Evolutionary conservation across 2,329 filamentous ascomycete species (phyloP).

Genomic region (Aspergillus pseudoviridinutans): DNA sequence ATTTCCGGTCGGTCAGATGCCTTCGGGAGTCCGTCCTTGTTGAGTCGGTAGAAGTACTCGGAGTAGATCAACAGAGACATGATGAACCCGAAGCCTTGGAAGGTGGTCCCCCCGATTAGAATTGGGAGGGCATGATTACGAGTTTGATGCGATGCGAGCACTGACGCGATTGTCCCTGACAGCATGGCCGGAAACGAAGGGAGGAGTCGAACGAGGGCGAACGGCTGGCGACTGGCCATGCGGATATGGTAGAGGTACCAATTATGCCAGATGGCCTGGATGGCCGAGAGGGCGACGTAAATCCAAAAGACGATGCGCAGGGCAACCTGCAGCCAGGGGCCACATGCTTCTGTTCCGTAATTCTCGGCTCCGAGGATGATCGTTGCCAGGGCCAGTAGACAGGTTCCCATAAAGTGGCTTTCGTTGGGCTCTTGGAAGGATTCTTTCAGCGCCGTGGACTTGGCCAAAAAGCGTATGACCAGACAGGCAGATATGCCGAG

Average conservation of each 20-base stretch:
- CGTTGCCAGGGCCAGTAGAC: slow-evolving; percentile 61
- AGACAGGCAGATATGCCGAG: slow-evolving; percentile 50
- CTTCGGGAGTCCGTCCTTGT: slow-evolving; percentile 41
- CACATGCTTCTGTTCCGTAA: slow-evolving; percentile 57
- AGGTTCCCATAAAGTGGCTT: slow-evolving; percentile 64
- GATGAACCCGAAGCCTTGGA: slow-evolving; percentile 46
- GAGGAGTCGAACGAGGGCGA: slow-evolving; percentile 10
- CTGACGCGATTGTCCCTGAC: slow-evolving; percentile 34
- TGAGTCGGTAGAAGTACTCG: slow-evolving; percentile 41
- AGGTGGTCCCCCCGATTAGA: slow-evolving; percentile 41
- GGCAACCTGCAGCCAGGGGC: slow-evolving; percentile 52
- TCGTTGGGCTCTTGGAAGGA: slow-evolving; percentile 61
- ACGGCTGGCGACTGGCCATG: slow-evolving; percentile 16
- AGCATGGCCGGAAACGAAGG: slow-evolving; percentile 31
- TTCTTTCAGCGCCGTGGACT: slow-evolving; percentile 44
- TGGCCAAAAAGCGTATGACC: slow-evolving; percentile 55
- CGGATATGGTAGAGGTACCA: slow-evolving; percentile 7
- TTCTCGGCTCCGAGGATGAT: slow-evolving; percentile 61
- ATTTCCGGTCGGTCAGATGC: slow-evolving; percentile 44
- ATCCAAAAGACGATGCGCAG: slow-evolving; percentile 64
- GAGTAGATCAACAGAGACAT: slow-evolving; percentile 45
- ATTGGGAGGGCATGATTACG: slow-evolving; percentile 35
- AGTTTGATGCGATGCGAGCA: slow-evolving; percentile 29
- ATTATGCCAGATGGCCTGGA: slow-evolving; percentile 6
- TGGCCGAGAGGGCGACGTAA: slow-evolving; percentile 51